Evolutionary conservation across 768 basidiomycete genomes (phyloP), one percentile per base, ranked within the genome.

Genomic region (Agrocybe chaxingu): DNA sequence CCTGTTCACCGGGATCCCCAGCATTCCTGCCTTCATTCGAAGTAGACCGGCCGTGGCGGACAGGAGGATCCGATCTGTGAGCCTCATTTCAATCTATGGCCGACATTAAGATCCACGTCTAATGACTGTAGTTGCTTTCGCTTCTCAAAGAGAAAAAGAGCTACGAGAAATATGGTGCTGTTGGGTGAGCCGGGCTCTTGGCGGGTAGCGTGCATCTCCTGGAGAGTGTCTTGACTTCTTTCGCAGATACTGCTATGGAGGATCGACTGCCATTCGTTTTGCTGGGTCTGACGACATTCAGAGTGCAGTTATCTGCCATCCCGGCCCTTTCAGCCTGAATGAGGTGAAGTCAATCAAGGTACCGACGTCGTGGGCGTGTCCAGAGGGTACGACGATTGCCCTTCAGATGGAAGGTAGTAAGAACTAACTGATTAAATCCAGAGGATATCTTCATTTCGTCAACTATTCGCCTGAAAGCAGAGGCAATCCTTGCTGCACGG

Each of bases 161-260:
- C 16, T 76, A 75, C 47, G 65, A 67, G 32, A 72, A 72, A 48
- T 35, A 75, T n/a, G 74, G 74, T 7, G 68, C 66, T 16, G 64
- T 72, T 3, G 73, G 73, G 69, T 73, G 48, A 38, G 63, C 59
- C 8, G 9, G 1, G 12, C 4, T 18, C 8, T n/a, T n/a, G 35
- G 12, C 13, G 8, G 11, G 16, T 8, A 31, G 10, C n/a, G 7
- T n/a, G n/a, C n/a, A n/a, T 37, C 42, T 24, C 24, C 12, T 24
- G n/a, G 8, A 2, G 1, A 8, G 11, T 19, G 13, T 34, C 13
- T 24, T 32, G 24, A 32, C 31, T 13, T 12, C 39, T 32, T 18
- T 29, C 8, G 16, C 46, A 73, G 74, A 32, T 75, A 72, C 48
- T 75, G 74, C 45, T 74, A 63, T 39, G 75, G 74, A 8, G 74